phyloP scores from a whole-genome alignment of 495 filamentous ascomycete genomes.

The Chaetomidium leptoderma region DNA sequence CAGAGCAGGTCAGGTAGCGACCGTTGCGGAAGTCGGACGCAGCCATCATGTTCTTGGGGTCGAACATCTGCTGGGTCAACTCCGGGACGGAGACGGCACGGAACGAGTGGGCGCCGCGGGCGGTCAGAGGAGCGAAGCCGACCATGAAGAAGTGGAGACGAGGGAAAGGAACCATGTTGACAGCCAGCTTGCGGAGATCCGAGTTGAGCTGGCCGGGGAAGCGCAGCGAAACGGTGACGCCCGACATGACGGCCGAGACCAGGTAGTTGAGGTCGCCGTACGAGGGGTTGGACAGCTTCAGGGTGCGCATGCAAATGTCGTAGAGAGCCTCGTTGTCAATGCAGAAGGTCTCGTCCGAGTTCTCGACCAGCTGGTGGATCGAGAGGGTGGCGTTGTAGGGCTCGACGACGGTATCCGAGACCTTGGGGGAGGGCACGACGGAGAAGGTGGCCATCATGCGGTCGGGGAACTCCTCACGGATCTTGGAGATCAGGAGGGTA shows the following conservation, averaged over 20 bases:
- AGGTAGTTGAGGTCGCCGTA: conserved; percentile 99
- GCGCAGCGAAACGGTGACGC: conserved; percentile 96
- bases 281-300: conserved; percentile 96
- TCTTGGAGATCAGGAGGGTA: conserved; percentile 99
- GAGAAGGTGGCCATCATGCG: conserved; percentile 99
- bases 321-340: conserved; percentile 99
- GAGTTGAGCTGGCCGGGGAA: conserved; percentile 99
- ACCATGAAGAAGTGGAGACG: conserved; percentile 99
- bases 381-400: conserved; percentile 99
- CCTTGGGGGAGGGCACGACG: conserved; percentile 98
- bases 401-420: conserved; percentile 99
- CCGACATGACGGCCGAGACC: conserved; percentile 99
- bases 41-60: conserved; percentile 99
- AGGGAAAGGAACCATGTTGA: conserved; percentile 99
- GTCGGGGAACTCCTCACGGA: conserved; percentile 99
- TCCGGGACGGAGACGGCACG: conserved; percentile 96
- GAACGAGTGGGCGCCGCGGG: conserved; percentile 91
- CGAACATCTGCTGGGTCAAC: conserved; percentile 99
- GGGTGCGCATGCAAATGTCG: conserved; percentile 99
- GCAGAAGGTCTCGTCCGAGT: conserved; percentile 99
- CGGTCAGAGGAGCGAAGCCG: conserved; percentile 97
- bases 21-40: conserved; percentile 99
- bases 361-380: conserved; percentile 98
- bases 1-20: conserved; percentile 98
- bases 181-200: conserved; percentile 97